Evolutionary conservation across 345 rosid species (phyloP).

Genomic region (Eucalyptus pumila): DNA sequence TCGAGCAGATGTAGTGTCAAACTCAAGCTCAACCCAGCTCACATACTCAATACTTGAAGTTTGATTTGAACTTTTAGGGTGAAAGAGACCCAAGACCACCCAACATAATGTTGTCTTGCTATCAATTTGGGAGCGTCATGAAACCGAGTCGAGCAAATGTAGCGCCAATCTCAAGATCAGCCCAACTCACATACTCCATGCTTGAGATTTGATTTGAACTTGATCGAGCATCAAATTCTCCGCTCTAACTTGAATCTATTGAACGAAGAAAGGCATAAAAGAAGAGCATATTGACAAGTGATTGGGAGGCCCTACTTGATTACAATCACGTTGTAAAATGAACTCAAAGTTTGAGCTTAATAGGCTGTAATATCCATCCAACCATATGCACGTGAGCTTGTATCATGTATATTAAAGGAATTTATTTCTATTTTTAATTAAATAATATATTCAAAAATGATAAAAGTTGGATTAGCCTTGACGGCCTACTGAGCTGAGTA

Average conservation of each 20-base stretch:
- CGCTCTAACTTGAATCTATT: not conserved
- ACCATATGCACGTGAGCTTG: not conserved
- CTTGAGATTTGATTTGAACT: not conserved
- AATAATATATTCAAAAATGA: not conserved
- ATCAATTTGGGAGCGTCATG: no score
- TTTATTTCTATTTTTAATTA: not conserved
- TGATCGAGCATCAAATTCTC: not conserved
- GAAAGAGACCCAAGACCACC: no score
- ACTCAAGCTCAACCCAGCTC: not conserved
- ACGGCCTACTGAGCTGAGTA: not conserved
- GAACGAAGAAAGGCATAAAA: no score
- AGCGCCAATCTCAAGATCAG: no score
- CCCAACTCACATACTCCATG: no score
- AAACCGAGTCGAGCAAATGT: no score
- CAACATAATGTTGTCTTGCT: no score
- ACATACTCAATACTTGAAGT: rapidly evolving
- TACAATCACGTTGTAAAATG: not conserved
- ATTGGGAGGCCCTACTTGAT: not conserved
- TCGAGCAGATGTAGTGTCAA: not conserved
- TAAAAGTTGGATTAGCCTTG: not conserved
- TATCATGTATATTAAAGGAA: not conserved
- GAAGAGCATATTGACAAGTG: no score
- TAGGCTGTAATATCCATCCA: not conserved
- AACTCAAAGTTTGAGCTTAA: not conserved
- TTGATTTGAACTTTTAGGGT: not conserved